Evolutionary conservation across 108 stramenopile species (phyloP).

Genomic region (Nannochloropsis salina): DNA sequence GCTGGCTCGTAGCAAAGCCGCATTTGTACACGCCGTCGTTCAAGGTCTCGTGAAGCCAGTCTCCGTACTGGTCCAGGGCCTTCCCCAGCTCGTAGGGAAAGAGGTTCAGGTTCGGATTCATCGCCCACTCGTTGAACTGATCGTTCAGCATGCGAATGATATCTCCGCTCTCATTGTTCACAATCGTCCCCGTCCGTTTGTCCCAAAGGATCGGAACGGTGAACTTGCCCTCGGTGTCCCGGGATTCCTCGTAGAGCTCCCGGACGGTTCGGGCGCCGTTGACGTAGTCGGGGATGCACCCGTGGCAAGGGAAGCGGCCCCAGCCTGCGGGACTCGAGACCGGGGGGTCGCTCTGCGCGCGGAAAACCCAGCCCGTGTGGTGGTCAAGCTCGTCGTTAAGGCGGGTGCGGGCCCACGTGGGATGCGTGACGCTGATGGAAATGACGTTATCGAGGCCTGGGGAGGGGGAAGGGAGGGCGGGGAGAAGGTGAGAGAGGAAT

Average conservation of each 20-base stretch:
- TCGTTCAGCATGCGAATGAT: constrained; percentile 94
- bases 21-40: constrained; percentile 95
- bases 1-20: constrained; percentile 88
- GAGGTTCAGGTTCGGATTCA: constrained; percentile 70
- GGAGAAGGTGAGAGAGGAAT: neutral
- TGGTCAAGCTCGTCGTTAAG: constrained; percentile 58
- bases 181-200: constrained; percentile 81
- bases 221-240: constrained; percentile 70
- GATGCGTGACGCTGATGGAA: constrained; percentile 58
- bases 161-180: constrained; percentile 94
- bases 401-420: constrained; percentile 51
- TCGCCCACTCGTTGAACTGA: constrained; percentile 71
- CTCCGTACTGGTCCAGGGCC: constrained; percentile 71
- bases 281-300: constrained; percentile 60
- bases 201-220: constrained; percentile 93
- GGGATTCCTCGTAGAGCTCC: constrained; percentile 71
- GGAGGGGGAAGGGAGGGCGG: neutral
- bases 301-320: constrained; percentile 56
- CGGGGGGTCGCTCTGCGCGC: constrained; percentile 58
- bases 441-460: constrained; percentile 77
- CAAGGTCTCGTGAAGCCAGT: constrained; percentile 72
- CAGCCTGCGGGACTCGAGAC: constrained; percentile 58
- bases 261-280: constrained; percentile 62
- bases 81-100: constrained; percentile 70
- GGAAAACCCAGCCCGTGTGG: constrained; percentile 91